Evolutionary conservation across 1,284 basidiomycete genomes (phyloP), one percentile per base, ranked within the genome.

Genomic region (Veloboletus limbatus): DNA sequence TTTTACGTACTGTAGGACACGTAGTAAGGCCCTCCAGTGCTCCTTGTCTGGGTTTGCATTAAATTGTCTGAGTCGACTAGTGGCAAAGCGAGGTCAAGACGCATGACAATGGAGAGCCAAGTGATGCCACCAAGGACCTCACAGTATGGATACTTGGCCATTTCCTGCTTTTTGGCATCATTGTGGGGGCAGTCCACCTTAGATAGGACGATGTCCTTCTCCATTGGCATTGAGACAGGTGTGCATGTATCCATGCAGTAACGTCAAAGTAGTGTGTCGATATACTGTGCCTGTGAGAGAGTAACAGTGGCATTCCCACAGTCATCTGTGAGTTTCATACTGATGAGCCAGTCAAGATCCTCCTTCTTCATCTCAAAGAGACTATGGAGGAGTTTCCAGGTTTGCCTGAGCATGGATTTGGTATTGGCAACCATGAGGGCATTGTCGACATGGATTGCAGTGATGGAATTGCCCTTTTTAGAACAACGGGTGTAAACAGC

Each of bases 351-450:
- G 18, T 43, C 8, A 0, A 26, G 35, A 10, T 46, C 22, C 9
- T 49, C 36, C 5, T 46, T 31, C 6, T 46, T 49, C 43, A 49
- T 49, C 18, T 49, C 17, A 3, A 43, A 49, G 3, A 45, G 40
- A 1, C 6, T 10, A 8, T 49, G 42, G 10, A 49, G 43, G 14
- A 31, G n/a, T n/a, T n/a, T n/a, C n/a, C n/a, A n/a, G n/a, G n/a
- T n/a, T n/a, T n/a, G n/a, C n/a, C n/a, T n/a, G n/a, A n/a, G n/a
- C n/a, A n/a, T n/a, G n/a, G n/a, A n/a, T n/a, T n/a, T n/a, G n/a
- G n/a, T n/a, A n/a, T n/a, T n/a, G n/a, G n/a, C n/a, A n/a, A n/a
- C n/a, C n/a, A n/a, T n/a, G n/a, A n/a, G n/a, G n/a, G n/a, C n/a
- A n/a, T n/a, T n/a, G n/a, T n/a, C n/a, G n/a, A n/a, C n/a, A n/a